Base-by-base conservation (phyloP, 129 eudicot genomes). In the Glebionis coronaria region DNA sequence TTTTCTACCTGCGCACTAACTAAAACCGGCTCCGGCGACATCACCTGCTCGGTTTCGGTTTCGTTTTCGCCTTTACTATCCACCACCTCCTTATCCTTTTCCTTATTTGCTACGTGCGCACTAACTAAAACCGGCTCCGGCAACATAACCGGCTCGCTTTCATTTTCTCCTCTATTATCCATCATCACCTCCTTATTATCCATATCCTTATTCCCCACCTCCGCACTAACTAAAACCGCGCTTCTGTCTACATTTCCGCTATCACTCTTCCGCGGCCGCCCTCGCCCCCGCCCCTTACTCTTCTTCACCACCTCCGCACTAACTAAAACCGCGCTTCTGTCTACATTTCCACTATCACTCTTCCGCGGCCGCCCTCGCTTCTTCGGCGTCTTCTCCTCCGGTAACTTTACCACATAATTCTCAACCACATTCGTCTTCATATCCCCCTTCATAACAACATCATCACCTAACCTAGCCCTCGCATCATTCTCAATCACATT, bases 291-390 rank as follows among this genome's bases (percentile, higher is more conserved):
- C 38, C 38, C 23, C 16, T 44, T 35, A 27, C 28, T 42, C 9
- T 47, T 29, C 65, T 72, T 60, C 13, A 27, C 56, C 0, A 20
- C 54, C 5, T 56, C 23, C 31, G 31, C 31, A 0, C 25, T 14
- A 16, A 56, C 23, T 14, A 28, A 19, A 27, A 51, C 74, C 12
- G 20, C 69, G 31, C 31, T 27, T 27, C 4, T 4, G 31, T 27
- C 31, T 2, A 27, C 31, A 27, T 27, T 27, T 2, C 5, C 5
- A 23, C 21, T 70, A 64, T 71, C 82, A 4, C 7, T 29, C 38
- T 35, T 84, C 42, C 87, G 51, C 1, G 88, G 90, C 44, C 93
- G 72, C 47, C 93, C 93, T 7, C 90, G 80, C 78, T 86, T 84
- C 55, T 85, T 20, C 65, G 77, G 5, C 40, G 5, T 29, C 40